Evolutionary conservation across 345 rosid species (phyloP).

Genomic region (Moringa oleifera): DNA sequence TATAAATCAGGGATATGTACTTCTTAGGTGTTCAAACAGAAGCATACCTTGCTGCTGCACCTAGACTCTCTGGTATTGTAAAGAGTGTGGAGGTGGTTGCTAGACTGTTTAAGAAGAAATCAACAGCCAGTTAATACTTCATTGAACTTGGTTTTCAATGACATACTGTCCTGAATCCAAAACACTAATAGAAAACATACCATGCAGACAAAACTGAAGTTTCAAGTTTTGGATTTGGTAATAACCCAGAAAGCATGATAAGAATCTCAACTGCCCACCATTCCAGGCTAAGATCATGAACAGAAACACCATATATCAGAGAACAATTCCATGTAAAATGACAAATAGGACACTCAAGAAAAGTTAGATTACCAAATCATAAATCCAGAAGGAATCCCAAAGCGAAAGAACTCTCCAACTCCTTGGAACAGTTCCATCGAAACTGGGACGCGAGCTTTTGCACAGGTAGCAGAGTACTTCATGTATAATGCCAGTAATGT

Average conservation of each 20-base stretch:
- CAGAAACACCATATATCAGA: too few relatives aligned
- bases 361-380: constrained; percentile 53
- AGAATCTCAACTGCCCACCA: constrained; percentile 97
- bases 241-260: constrained; percentile 62
- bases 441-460: constrained; percentile 34
- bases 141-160: too few relatives aligned
- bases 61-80: constrained; percentile 51
- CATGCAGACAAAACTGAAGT: constrained; percentile 83
- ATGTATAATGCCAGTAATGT: constrained; percentile 41
- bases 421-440: constrained; percentile 44
- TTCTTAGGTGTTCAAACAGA: too few relatives aligned
- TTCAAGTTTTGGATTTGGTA: constrained; percentile 83
- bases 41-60: constrained; percentile 66
- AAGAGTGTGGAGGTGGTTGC: constrained; percentile 47
- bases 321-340: too few relatives aligned
- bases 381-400: constrained; percentile 61
- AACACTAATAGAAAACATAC: constrained; percentile 41
- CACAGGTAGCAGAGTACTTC: constrained; percentile 42
- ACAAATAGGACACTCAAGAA: too few relatives aligned
- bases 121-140: too few relatives aligned
- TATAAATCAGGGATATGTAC: neutral
- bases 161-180: too few relatives aligned
- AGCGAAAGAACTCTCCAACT: constrained; percentile 51
- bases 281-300: constrained; percentile 55
- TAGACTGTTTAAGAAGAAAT: constrained; percentile 47